Percentiles rank a stretch among this genome's conserved stretches.
These are phyloP conservation scores for Trichoderma gracile DNA, from an alignment of 2,329 filamentous ascomycete genomes.

Conservation along the genomic window DNA sequence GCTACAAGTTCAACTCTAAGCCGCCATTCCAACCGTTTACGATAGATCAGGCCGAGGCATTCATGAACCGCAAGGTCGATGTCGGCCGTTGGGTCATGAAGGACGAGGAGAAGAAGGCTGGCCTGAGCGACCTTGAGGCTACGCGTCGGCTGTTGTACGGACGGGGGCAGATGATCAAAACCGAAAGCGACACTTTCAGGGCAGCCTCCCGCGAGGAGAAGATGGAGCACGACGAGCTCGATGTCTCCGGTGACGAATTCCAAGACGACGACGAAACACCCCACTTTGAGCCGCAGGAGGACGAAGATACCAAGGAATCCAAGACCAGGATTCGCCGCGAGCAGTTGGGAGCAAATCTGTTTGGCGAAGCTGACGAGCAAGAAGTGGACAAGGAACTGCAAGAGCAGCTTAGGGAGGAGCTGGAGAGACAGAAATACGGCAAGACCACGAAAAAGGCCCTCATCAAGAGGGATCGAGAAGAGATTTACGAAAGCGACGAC, in stretches of 20 bases:
- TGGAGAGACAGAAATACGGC: slow-evolving; percentile 68
- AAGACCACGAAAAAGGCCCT: slow-evolving; percentile 79
- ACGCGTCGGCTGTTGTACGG: slow-evolving; percentile 55
- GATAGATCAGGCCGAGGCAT: slow-evolving; percentile 81
- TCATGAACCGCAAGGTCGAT: slow-evolving; percentile 76
- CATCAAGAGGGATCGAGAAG: slow-evolving; percentile 81
- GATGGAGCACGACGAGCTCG: slow-evolving; percentile 69
- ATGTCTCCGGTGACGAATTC: slow-evolving; percentile 72
- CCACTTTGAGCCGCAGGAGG: slow-evolving; percentile 73
- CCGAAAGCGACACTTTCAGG: slow-evolving; percentile 65
- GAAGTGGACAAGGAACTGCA: slow-evolving; percentile 74
- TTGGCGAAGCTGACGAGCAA: slow-evolving; percentile 67
- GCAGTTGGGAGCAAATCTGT: slow-evolving; percentile 84
- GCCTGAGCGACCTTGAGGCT: slow-evolving; percentile 61
- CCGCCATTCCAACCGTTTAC: slow-evolving; percentile 76
- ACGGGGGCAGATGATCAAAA: slow-evolving; percentile 61
- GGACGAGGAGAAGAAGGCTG: slow-evolving; percentile 60
- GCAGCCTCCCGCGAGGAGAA: slow-evolving; percentile 63
- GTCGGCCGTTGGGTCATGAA: slow-evolving; percentile 80
- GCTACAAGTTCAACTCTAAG: slow-evolving; percentile 84
- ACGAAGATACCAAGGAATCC: slow-evolving; percentile 75
- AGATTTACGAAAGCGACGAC: slow-evolving; percentile 76
- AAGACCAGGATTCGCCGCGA: slow-evolving; percentile 74
- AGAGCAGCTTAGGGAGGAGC: slow-evolving; percentile 67
- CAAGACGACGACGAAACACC: slow-evolving; percentile 84